These are phyloP conservation scores for Cyberlindnera nakhonratchasimensis DNA, from an alignment of 805 yeast species.

Conservation along the genomic window DNA sequence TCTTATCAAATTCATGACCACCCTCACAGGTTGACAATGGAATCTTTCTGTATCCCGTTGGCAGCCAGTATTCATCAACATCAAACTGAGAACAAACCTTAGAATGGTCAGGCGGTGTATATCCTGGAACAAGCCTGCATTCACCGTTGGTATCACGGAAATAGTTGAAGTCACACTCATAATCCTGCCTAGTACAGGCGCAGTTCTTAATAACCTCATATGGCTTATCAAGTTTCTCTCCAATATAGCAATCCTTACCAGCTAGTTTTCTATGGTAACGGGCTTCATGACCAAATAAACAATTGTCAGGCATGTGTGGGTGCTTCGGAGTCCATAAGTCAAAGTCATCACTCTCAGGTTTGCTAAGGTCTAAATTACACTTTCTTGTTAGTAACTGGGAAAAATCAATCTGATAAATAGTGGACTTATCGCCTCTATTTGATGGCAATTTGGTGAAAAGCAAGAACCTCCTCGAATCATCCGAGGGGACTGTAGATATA, in stretches of 20 bases:
- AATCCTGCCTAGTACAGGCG: slow-evolving; percentile 81
- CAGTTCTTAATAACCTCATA: slow-evolving; percentile 62
- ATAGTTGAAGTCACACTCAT: slow-evolving; percentile 90
- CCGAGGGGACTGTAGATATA: slow-evolving; percentile 86
- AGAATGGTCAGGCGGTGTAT: slow-evolving; percentile 59
- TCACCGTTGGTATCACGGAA: slow-evolving; percentile 71
- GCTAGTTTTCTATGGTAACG: slow-evolving; percentile 56
- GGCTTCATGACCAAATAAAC: slow-evolving; percentile 71
- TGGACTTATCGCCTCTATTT: slow-evolving; percentile 43
- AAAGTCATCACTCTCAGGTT: slow-evolving; percentile 51
- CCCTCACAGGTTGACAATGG: slow-evolving; percentile 84
- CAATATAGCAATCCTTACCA: slow-evolving; percentile 64
- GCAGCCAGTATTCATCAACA: slow-evolving; percentile 70
- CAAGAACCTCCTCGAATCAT: slow-evolving; percentile 77
- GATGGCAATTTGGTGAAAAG: slow-evolving; percentile 52
- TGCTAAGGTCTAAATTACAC: slow-evolving; percentile 47
- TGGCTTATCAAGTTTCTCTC: slow-evolving; percentile 55
- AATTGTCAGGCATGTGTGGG: slow-evolving; percentile 46
- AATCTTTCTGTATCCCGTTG: slow-evolving; percentile 89
- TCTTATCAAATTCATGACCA: slow-evolving; percentile 68
- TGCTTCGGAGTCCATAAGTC: slow-evolving; percentile 61
- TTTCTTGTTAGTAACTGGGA: slow-evolving; percentile 46
- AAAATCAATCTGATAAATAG: slow-evolving; percentile 57
- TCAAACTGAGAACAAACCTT: slow-evolving; percentile 56
- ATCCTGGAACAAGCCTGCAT: slow-evolving; percentile 78